A percentile compares a stretch with the other conserved stretches of the same genome.
Evolutionary conservation across 2,329 filamentous ascomycete species (phyloP).

Genomic region (Aspergillus vadensis): DNA sequence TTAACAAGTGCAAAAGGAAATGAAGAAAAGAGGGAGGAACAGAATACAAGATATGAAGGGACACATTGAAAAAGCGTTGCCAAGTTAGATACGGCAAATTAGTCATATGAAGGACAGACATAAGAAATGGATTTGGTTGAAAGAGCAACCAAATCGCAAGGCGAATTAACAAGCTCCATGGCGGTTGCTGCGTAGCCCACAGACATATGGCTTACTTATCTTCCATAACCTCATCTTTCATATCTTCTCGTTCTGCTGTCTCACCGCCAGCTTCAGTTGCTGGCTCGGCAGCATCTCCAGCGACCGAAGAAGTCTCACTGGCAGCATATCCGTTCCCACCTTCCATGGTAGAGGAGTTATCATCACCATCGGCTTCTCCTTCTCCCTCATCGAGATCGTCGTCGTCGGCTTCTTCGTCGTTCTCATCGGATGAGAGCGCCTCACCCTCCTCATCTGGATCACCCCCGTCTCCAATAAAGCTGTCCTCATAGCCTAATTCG

Average conservation of each 20-base stretch:
- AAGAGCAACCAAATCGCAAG: not conserved
- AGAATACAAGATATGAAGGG: not conserved
- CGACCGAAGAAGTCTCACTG: slow-evolving; percentile 36
- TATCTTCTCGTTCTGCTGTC: slow-evolving; percentile 18
- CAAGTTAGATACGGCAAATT: not conserved
- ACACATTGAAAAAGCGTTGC: not conserved
- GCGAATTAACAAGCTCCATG: not conserved
- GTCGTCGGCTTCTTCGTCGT: slow-evolving; percentile 31
- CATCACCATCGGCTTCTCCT: slow-evolving; percentile 30
- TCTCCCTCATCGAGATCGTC: slow-evolving; percentile 42
- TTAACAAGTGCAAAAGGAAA: not conserved
- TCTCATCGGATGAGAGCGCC: slow-evolving; percentile 33
- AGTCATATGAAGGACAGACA: slow-evolving; percentile 1
- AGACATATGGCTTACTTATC: slow-evolving; percentile 18
- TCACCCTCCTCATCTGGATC: slow-evolving; percentile 28
- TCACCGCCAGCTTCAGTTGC: slow-evolving; percentile 6
- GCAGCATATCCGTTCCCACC: slow-evolving; percentile 36
- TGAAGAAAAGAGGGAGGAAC: not conserved
- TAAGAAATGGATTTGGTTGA: slow-evolving; percentile 5
- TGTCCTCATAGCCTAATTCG: slow-evolving; percentile 30
- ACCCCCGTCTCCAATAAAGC: slow-evolving; percentile 30
- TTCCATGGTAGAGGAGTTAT: slow-evolving; percentile 36
- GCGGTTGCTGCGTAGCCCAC: not conserved
- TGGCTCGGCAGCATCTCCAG: slow-evolving; percentile 19
- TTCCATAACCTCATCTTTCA: slow-evolving; percentile 32